These are phyloP conservation scores for Aspergillus niger DNA, from an alignment of 2,329 filamentous ascomycete genomes.

Conservation along the genomic window DNA sequence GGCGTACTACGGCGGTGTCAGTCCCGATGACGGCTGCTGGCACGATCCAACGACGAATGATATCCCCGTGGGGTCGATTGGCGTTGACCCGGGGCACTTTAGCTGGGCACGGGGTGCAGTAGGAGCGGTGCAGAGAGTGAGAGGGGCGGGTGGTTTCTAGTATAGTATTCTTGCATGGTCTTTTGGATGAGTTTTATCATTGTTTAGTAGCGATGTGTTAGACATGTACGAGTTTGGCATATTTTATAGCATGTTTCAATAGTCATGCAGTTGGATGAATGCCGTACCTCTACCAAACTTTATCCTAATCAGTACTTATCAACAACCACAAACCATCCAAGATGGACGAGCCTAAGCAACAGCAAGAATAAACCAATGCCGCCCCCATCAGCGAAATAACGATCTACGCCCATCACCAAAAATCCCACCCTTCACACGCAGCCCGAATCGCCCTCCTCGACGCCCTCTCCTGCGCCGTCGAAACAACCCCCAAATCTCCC, in stretches of 20 bases:
- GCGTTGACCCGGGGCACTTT: slow-evolving; percentile 57
- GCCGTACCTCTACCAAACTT: background rate
- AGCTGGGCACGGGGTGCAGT: slow-evolving; percentile 61
- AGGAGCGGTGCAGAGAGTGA: slow-evolving; percentile 60
- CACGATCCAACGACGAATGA: slow-evolving; percentile 53
- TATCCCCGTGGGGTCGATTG: slow-evolving; percentile 53
- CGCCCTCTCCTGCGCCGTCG: background rate
- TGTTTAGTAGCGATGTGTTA: background rate
- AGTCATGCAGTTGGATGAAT: background rate
- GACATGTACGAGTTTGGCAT: background rate
- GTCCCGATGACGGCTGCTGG: slow-evolving; percentile 63
- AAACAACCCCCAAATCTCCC: background rate
- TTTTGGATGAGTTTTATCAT: background rate
- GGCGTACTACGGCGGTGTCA: slow-evolving; percentile 56
- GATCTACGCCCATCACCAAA: background rate
- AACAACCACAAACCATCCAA: too few species aligned
- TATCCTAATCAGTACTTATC: too few species aligned
- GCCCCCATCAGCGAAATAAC: background rate
- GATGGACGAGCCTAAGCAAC: too few species aligned
- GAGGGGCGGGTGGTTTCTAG: slow-evolving; percentile 59
- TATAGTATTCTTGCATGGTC: background rate
- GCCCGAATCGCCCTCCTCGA: background rate
- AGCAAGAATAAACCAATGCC: too few species aligned
- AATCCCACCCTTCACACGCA: background rate
- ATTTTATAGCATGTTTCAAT: background rate